Evolutionary conservation across 805 yeast species (phyloP), one percentile per base, ranked within the genome.

Genomic region (Groenewaldozyma tartarivorans): DNA sequence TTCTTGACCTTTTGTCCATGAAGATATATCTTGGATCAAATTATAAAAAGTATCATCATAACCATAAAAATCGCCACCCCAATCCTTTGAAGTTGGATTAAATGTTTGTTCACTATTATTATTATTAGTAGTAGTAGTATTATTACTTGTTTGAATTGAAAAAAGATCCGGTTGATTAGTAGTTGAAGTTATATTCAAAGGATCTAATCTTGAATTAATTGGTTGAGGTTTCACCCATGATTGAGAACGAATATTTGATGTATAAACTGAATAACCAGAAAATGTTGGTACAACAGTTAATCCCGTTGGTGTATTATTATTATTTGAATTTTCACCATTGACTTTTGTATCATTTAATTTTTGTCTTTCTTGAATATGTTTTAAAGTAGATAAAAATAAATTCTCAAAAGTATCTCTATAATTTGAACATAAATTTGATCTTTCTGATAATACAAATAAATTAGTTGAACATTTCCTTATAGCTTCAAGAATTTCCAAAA

Each of bases 401-500:
- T 75, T 79, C 52, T 78, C 85, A 59, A 78, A 78, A 1, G 81
- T 75, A 50, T 78, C 82, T 54, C 84, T 64, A 51, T 77, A 78
- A 31, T 71, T 69, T 15, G 75, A 53, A 1, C 81, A 82, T 58
- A 76, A 74, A 49, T 69, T 69, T 0, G 82, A 73, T 44, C 83
- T 64, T 51, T 78, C 83, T 15, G 79, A 69, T 79, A 78, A 75
- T 4, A 76, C 81, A 52, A 75, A 77, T 15, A 78, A 57, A 44
- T 79, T 73, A 13, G 75, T 68, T 1, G 82, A 75, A 49, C 85
- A 78, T 5, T 81, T 79, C 43, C 81, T 63, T 32, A 78, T 58
- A 58, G 77, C 81, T 55, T 78, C 81, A 11, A 50, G 39, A 29
- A 48, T 49, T 19, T 41, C 27, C 15, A 39, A 30, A 13, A 33